These are phyloP conservation scores for Hevea brasiliensis DNA, from an alignment of 345 rosid species.

Conservation along the genomic window DNA sequence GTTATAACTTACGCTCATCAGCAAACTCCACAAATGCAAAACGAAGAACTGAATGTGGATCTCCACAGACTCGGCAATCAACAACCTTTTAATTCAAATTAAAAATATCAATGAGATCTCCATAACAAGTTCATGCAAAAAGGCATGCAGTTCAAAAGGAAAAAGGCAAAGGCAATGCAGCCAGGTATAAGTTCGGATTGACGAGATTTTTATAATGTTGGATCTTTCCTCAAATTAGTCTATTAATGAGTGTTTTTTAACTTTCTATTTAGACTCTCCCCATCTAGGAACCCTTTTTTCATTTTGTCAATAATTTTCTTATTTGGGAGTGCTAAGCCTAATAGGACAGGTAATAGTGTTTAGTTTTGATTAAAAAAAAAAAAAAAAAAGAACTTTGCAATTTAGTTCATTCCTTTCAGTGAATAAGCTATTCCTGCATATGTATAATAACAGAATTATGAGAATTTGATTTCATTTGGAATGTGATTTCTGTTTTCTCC, in stretches of 20 bases:
- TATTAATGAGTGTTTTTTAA: neutral
- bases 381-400: too few species aligned
- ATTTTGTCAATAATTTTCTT: too few species aligned
- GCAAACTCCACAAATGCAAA: slow-evolving; percentile 93
- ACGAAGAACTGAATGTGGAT: slow-evolving; percentile 92
- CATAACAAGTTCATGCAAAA: neutral
- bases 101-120: neutral
- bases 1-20: slow-evolving; percentile 68
- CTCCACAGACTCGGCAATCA: slow-evolving; percentile 94
- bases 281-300: neutral
- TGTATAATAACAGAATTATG: neutral
- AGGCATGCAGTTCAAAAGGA: neutral
- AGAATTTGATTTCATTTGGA: neutral
- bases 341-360: neutral
- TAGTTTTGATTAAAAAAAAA: too few species aligned
- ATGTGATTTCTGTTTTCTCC: neutral
- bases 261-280: neutral
- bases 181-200: neutral
- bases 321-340: neutral
- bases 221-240: neutral
- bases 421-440: neutral
- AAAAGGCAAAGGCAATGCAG: neutral
- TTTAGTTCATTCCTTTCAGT: neutral
- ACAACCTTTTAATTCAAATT: slow-evolving; percentile 57
- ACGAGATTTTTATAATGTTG: too few species aligned